A percentile compares a stretch with the other conserved stretches of the same genome.
These are phyloP conservation scores for Alnus rubra DNA, from an alignment of 306 rosid species.

Conservation along the genomic window DNA sequence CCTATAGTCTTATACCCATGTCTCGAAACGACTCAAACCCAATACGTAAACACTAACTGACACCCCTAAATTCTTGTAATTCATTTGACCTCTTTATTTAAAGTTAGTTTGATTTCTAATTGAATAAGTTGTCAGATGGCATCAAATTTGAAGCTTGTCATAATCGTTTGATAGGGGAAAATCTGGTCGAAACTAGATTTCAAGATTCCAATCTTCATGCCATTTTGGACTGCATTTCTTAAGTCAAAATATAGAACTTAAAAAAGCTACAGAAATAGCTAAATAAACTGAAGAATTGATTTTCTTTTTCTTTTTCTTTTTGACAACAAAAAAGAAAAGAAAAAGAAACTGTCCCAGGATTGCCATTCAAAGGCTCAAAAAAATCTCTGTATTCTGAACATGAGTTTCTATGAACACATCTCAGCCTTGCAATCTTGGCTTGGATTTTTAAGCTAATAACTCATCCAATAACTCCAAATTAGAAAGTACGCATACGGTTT, in stretches of 20 bases:
- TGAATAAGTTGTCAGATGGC: not conserved
- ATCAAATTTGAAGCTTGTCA: not conserved
- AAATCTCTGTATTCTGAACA: too few species aligned
- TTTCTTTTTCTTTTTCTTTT: too few species aligned
- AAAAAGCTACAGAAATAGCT: too few species aligned
- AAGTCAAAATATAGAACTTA: too few species aligned
- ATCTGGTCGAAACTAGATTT: not conserved
- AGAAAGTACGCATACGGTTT: not conserved
- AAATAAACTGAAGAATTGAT: not conserved
- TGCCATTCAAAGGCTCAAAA: too few species aligned
- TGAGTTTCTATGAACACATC: too few species aligned
- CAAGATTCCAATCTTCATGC: not conserved
- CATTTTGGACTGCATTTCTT: not conserved
- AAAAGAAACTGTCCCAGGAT: too few species aligned
- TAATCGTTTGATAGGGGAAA: not conserved
- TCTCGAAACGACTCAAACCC: too few species aligned
- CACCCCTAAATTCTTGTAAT: not conserved
- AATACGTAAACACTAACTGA: too few species aligned
- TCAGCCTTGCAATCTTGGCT: conserved; percentile 16
- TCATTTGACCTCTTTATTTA: not conserved
- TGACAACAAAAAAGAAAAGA: too few species aligned
- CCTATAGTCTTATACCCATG: too few species aligned
- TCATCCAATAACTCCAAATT: not conserved
- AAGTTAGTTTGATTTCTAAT: not conserved
- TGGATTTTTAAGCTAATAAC: conserved; percentile 17